Base-by-base conservation (phyloP, 257 asterid genomes). In the Sherardia arvensis region DNA sequence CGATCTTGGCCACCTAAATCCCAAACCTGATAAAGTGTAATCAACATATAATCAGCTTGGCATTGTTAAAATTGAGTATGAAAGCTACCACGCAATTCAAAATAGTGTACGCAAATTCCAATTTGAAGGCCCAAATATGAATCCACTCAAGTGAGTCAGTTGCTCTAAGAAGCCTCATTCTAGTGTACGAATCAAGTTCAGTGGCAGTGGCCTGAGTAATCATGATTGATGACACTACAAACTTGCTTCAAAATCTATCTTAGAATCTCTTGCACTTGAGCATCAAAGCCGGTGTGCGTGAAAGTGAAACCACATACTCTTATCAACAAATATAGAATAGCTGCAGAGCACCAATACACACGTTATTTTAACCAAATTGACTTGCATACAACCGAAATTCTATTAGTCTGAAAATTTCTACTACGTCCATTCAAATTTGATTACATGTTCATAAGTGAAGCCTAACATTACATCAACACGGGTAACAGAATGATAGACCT, bases 1-100 rank as follows among this genome's bases (percentile, higher is more conserved):
- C 97, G 79, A 3, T 93, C 99, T 70, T 93, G 99, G 55, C 99
- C 99, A 8, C 96, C 99, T 54, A 93, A 92, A 85, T 91, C 97
- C 97, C 97, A 89, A 25, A 89, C 97, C 97, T 89, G 79, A 68
- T 55, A 32, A 12, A 56, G 25, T 58, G 20, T n/a, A 59, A 71
- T 61, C 55, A 53, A 57, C 28, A 40, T 45, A n/a, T 40, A 22
- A 69, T 58, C 18, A 59, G 62, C 27, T 53, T 21, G 28, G 48
- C 28, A 2, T 62, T 9, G 8, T 48, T 48, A 53, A 20, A 20
- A 26, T 47, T 17, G 14, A 54, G 4, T 12, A 48, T 26, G 11
- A 27, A 1, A 14, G 45, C 23, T 32, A 30, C 14, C 40, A 25
- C 12, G 14, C 38, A 29, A 58, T 26, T 15, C 5, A 18, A 23